Evolutionary conservation across 106 monocot genomes (phyloP).

Genomic region (Acorus calamus): DNA sequence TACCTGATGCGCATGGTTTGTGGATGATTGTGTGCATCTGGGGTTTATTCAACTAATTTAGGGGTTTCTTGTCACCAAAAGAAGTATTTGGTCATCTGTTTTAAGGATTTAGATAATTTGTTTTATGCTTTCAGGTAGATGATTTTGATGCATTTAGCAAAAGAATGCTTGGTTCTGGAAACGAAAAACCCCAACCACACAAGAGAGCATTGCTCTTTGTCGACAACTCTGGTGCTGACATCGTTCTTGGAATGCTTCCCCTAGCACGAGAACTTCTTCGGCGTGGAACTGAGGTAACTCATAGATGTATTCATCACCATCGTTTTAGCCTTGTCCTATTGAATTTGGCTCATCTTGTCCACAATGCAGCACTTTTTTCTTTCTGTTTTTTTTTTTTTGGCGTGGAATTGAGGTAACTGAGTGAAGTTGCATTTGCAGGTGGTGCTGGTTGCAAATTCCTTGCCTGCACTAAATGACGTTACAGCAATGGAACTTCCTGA

Average conservation of each 20-base stretch:
- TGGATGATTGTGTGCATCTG: no score
- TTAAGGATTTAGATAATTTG: no score
- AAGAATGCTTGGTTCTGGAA: conserved; percentile 45
- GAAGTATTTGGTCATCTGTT: no score
- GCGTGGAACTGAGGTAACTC: conserved; percentile 76
- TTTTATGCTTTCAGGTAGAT: conserved; percentile 52
- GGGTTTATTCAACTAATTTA: no score
- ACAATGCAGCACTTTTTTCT: no score
- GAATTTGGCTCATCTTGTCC: no score
- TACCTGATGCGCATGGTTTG: no score
- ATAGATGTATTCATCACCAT: not conserved
- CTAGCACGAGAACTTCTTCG: conserved; percentile 78
- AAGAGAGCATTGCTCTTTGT: conserved; percentile 94
- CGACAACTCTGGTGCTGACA: conserved; percentile 96
- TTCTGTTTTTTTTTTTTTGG: not conserved
- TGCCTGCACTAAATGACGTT: conserved; percentile 96
- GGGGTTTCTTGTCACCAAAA: no score
- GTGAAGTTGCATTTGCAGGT: conserved; percentile 37
- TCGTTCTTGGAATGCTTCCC: conserved; percentile 98
- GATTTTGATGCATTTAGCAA: conserved; percentile 88
- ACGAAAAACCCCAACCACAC: conserved; percentile 33
- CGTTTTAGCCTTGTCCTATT: no score
- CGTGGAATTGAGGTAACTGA: no score
- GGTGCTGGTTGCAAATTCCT: conserved; percentile 85
- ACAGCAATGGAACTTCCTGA: conserved; percentile 94